A percentile compares a stretch with the other conserved stretches of the same genome.
These are phyloP conservation scores for Trypanosoma cruzi DNA, from an alignment of 208 protist genomes.

Conservation along the genomic window DNA sequence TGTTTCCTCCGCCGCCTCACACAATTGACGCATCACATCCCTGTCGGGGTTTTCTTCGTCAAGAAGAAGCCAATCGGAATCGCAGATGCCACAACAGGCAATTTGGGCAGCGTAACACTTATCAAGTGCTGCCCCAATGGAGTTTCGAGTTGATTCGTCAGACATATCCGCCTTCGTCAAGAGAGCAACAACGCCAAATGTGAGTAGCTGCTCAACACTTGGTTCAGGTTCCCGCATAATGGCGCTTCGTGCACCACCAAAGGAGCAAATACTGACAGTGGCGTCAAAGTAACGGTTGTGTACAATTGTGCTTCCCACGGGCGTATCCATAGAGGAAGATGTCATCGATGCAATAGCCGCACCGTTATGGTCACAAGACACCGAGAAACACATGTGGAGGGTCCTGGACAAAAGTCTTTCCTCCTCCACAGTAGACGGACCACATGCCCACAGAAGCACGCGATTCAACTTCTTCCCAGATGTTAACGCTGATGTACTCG, in stretches of 20 bases:
- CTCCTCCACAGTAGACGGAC: slow-evolving; percentile 33
- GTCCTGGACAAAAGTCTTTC: slow-evolving; percentile 33
- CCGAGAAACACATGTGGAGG: slow-evolving; percentile 20
- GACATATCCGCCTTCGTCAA: slow-evolving; percentile 12
- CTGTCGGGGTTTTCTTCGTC: slow-evolving; percentile 2
- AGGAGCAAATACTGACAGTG: slow-evolving; percentile 23
- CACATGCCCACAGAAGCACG: slow-evolving; percentile 32
- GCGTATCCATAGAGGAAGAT: neutral
- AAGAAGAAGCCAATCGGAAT: neutral
- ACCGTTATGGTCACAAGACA: neutral
- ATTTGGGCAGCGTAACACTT: slow-evolving; percentile 5
- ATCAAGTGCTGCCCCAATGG: neutral
- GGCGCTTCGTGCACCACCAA: slow-evolving; percentile 16
- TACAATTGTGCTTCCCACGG: slow-evolving; percentile 1
- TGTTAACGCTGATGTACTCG: neutral
- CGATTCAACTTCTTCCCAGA: neutral
- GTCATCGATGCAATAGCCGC: slow-evolving; percentile 2
- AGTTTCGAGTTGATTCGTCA: neutral
- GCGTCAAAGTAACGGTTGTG: slow-evolving; percentile 44
- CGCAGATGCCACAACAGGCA: neutral
- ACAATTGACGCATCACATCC: slow-evolving; percentile 11
- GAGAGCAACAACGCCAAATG: slow-evolving; percentile 28
- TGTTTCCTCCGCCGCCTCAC: slow-evolving; percentile 6
- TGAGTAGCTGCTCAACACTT: slow-evolving; percentile 6
- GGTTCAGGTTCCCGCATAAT: slow-evolving; percentile 1